Evolutionary conservation across 352 stramenopile species (phyloP).

Genomic region (Pythium folliculosum): DNA sequence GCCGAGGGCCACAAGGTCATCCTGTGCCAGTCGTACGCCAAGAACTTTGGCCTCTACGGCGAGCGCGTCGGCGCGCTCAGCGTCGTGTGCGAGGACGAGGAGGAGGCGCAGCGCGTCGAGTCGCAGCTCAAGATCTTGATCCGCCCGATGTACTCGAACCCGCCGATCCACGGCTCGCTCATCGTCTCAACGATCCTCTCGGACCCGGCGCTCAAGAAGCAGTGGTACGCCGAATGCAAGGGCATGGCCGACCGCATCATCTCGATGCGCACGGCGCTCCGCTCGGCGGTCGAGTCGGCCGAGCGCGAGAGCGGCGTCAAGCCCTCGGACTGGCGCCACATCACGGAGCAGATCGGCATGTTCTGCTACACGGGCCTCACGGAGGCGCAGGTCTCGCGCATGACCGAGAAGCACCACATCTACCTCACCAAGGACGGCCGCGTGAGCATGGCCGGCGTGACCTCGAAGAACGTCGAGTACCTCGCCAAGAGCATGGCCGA

Average conservation of each 20-base stretch:
- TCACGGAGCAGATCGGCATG: slow-evolving; percentile 99
- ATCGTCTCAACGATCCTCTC: slow-evolving; percentile 97
- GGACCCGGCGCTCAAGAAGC: slow-evolving; percentile 89
- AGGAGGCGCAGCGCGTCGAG: slow-evolving; percentile 95
- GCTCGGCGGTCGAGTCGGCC: slow-evolving; percentile 78
- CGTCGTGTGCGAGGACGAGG: slow-evolving; percentile 91
- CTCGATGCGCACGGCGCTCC: slow-evolving; percentile 90
- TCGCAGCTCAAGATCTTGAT: slow-evolving; percentile 99
- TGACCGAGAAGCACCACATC: slow-evolving; percentile 97
- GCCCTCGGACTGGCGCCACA: slow-evolving; percentile 94
- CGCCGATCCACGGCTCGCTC: slow-evolving; percentile 96
- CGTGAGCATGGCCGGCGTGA: slow-evolving; percentile 98
- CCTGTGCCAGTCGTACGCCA: slow-evolving; percentile 98
- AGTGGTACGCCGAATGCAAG: slow-evolving; percentile 96
- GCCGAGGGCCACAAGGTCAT: slow-evolving; percentile 97
- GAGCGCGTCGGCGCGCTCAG: slow-evolving; percentile 97
- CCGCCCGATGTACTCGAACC: slow-evolving; percentile 99
- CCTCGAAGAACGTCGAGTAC: slow-evolving; percentile 96
- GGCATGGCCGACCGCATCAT: slow-evolving; percentile 96
- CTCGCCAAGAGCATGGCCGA: slow-evolving; percentile 95
- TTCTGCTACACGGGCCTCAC: slow-evolving; percentile 98
- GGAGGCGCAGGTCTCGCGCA: slow-evolving; percentile 92
- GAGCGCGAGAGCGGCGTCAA: slow-evolving; percentile 75
- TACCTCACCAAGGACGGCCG: slow-evolving; percentile 98
- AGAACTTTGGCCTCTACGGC: slow-evolving; percentile 99